phyloP scores from a whole-genome alignment of 148 eudicot genomes.

The Rhododendron griersonianum region DNA sequence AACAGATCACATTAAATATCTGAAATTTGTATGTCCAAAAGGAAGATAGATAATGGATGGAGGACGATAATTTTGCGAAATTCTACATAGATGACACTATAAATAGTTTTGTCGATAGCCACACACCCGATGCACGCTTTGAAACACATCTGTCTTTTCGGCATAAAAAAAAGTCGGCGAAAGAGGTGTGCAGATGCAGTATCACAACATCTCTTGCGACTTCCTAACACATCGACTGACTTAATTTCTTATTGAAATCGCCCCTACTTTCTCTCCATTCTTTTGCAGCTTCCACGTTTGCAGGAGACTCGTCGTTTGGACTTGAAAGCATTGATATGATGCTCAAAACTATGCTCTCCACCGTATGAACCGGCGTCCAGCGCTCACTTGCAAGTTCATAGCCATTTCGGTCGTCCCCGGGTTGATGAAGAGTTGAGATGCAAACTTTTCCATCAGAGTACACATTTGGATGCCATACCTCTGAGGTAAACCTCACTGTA shows the following conservation, averaged over 20 bases:
- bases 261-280: conserved; percentile 74
- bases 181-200: neutral
- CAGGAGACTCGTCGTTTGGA: conserved; percentile 83
- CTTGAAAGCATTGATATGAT: conserved; percentile 84
- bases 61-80: neutral
- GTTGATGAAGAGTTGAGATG: conserved; percentile 97
- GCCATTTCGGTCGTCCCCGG: conserved; percentile 98
- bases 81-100: neutral
- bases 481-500: conserved; percentile 65
- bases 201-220: conserved; percentile 63
- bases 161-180: neutral
- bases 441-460: conserved; percentile 62
- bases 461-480: conserved; percentile 83
- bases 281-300: conserved; percentile 77
- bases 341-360: conserved; percentile 75
- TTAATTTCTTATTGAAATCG: conserved; percentile 71
- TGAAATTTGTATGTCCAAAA: conserved; percentile 1
- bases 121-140: neutral
- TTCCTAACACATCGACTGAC: conserved; percentile 69
- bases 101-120: neutral
- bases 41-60: neutral
- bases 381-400: conserved; percentile 99
- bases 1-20: conserved; percentile 2
- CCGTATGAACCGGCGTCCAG: conserved; percentile 99
- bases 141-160: neutral